Base-by-base conservation (phyloP, 2,329 filamentous ascomycete genomes). In the Microsporum canis region DNA sequence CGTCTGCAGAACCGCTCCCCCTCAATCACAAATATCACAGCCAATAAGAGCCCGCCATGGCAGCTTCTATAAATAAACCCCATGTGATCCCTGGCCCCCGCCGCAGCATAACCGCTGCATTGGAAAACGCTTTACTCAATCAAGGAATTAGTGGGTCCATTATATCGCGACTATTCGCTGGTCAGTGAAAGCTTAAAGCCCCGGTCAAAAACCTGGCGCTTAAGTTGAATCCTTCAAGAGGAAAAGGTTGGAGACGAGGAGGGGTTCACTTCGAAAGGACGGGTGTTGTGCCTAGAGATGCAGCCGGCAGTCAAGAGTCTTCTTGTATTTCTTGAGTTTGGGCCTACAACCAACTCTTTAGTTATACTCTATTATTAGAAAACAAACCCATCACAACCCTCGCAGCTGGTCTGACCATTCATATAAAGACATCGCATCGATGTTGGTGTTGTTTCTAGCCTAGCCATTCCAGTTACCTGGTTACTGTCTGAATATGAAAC, bases 221-320 rank as follows among this genome's bases (percentile, higher is more conserved):
- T 55, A 55, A 55, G 27, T 53, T 17, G 51, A 55, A 55, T 55
- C 51, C 51, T 34, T 55, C 51, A 36, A n/a, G 51, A 14, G 29
- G 51, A n/a, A 31, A 29, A 34, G 31, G 51, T 17, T 34, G 51
- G 12, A 7, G 51, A 34, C 36, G 31, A 12, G 4, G 14, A n/a
- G 5, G 14, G 39, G 39, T 5, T 23, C 5, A 43, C 5, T 14
- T n/a, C 6, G 39, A 43, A n/a, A n/a, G n/a, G 12, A 41, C 38
- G 17, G 39, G 2, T 36, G 4, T 5, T 17, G 5, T 43, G n/a
- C 14, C 39, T 23, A 4, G 39, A 43, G 39, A 43, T 43, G 39
- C 39, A 14, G n/a, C 39, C 5, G 7, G 14, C 17, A n/a, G 39
- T n/a, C n/a, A 43, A 43, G 10, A n/a, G n/a, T n/a, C 39, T 43